A percentile compares a stretch with the other conserved stretches of the same genome.
Conservation (phyloP, 176 grass and related monocot species). For the Oryza punctata region DNA sequence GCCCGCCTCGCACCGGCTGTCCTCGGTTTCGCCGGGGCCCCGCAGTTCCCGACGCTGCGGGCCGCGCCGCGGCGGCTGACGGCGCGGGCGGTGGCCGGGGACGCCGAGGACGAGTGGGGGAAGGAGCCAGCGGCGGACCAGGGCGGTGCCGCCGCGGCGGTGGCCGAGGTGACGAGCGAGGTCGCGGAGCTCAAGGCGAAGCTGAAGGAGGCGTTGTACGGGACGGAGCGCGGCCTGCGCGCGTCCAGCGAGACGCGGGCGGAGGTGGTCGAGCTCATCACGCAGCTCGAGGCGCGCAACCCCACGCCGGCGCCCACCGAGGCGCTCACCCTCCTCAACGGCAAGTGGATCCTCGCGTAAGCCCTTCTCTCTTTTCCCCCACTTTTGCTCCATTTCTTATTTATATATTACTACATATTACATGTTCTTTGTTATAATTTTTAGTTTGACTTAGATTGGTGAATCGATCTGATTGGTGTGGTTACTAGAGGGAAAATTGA, state of each 20-base stretch:
- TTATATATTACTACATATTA: neutral
- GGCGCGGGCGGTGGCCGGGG: slow-evolving; percentile 36
- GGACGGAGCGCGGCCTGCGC: slow-evolving; percentile 75
- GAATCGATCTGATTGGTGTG: neutral
- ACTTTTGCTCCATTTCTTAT: neutral
- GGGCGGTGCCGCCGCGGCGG: slow-evolving; percentile 7
- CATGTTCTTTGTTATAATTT: neutral
- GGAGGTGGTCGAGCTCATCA: slow-evolving; percentile 88
- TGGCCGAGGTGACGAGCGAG: slow-evolving; percentile 46
- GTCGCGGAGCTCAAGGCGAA: slow-evolving; percentile 65
- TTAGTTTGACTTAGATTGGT: neutral
- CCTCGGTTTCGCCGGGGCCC: neutral
- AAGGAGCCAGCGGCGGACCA: slow-evolving; percentile 26
- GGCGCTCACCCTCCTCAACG: slow-evolving; percentile 77
- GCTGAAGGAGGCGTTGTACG: slow-evolving; percentile 73
- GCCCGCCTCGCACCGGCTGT: neutral
- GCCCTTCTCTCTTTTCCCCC: neutral
- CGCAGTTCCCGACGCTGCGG: slow-evolving; percentile 14
- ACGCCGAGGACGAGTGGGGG: slow-evolving; percentile 78
- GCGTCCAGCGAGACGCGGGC: slow-evolving; percentile 90
- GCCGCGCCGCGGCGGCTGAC: slow-evolving; percentile 4
- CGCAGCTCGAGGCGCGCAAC: slow-evolving; percentile 78
- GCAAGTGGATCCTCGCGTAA: slow-evolving; percentile 97
- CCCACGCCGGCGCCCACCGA: slow-evolving; percentile 89
- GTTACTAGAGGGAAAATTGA: neutral